These are phyloP conservation scores for Penicillium tannophilum DNA, from an alignment of 495 filamentous ascomycete genomes.

Conservation along the genomic window DNA sequence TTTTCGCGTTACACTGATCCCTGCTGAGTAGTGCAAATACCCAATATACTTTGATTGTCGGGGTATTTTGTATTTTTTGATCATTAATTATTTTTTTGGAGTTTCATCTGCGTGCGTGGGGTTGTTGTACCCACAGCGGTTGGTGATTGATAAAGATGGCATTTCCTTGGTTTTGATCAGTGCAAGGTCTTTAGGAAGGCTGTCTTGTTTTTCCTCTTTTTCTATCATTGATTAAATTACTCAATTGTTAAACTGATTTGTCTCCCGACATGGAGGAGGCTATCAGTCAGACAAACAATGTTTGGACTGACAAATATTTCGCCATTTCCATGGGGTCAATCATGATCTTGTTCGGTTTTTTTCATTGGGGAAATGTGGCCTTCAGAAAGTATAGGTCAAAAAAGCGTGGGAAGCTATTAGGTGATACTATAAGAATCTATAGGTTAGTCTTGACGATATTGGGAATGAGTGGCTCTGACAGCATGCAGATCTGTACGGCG, in stretches of 20 bases:
- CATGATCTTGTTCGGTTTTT: slow-evolving; percentile 7
- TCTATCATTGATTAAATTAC: neutral
- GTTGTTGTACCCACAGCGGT: neutral
- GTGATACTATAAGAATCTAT: too few species aligned
- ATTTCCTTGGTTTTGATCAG: neutral
- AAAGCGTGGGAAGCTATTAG: neutral
- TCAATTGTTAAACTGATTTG: neutral
- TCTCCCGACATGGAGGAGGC: neutral
- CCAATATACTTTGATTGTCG: neutral
- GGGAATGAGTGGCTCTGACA: neutral
- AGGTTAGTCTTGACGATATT: neutral
- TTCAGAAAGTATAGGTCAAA: slow-evolving; percentile 8
- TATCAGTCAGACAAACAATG: slow-evolving; percentile 4
- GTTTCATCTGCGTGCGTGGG: neutral
- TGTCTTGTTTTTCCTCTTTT: neutral
- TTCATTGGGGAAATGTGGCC: slow-evolving; percentile 5
- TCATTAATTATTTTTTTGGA: neutral
- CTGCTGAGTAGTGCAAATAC: neutral
- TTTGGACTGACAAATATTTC: slow-evolving; percentile 16
- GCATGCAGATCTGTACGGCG: slow-evolving; percentile 1
- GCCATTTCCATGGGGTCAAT: slow-evolving; percentile 15
- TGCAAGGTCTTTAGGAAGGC: neutral
- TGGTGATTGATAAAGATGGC: neutral
- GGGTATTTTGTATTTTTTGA: neutral
- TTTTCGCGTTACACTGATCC: neutral